Base-by-base conservation (phyloP, 257 asterid genomes). In the Buddleja alternifolia region DNA sequence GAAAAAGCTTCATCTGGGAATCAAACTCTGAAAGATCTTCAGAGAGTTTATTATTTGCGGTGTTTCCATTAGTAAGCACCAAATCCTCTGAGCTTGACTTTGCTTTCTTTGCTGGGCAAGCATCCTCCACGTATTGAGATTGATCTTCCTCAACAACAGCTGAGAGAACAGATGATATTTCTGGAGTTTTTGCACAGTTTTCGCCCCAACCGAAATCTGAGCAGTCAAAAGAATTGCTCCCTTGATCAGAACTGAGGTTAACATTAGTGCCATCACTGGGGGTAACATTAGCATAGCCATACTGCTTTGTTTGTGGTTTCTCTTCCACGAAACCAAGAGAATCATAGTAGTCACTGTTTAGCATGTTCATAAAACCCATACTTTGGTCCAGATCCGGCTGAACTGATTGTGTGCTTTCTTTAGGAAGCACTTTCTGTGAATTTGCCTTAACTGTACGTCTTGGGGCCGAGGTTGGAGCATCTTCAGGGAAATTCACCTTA, bases 401-500 rank as follows among this genome's bases (percentile, higher is more conserved):
- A 48, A 63, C 16, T 8, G 75, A 36, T 6, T 78, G 50, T 1
- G 50, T 53, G 25, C 16, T 45, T 53, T 87, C 85, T 50, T 70
- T 70, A 14, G 67, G 67, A 47, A 50, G 53, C 46, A 20, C 78
- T 72, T 73, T 72, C 47, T 80, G 51, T 17, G 75, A 50, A 56
- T 77, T 80, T 60, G 45, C 72, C 83, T 78, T 77, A 17, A 53
- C 74, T 4, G 70, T 8, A 20, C 67, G 75, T 42, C 63, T 78
- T 20, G 88, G 72, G 64, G 88, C 75, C 74, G 82, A 45, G 8
- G 20, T 19, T 4, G 75, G 78, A 59, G 82, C 81, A 50, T 81
- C 91, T 36, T 83, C 93, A 0, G 98, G 97, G 75, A 92, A 92
- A 62, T 92, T 92, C 61, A 89, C 76, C 85, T 89, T 89, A 21